Base-by-base conservation (phyloP, 2,329 filamentous ascomycete species). In the Exophiala viscosa region DNA sequence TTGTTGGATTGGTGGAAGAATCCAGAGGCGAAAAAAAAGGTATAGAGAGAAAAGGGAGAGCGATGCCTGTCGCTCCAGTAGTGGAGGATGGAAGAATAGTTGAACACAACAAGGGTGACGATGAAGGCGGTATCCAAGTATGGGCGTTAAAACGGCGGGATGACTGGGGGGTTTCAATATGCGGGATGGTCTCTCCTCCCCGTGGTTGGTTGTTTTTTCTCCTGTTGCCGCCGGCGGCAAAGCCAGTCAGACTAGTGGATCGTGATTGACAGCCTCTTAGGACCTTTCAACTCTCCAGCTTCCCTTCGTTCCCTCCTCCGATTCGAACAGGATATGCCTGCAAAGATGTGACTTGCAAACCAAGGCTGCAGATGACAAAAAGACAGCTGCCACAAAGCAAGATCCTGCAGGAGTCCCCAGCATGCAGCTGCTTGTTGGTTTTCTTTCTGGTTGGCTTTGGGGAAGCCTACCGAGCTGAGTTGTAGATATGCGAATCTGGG, bases 191-290 rank as follows among this genome's bases (percentile, higher is more conserved):
- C 32, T 33, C 36, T 42, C 32, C 39, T 31, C 17, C 17, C 8
- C 18, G 40, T 38, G n/a, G 43, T 20, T 20, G 40, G 36, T 47
- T 41, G 28, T n/a, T 28, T 47, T 49, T 47, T 10, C 34, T 52
- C 36, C 41, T 55, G 17, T 57, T 57, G 54, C 52, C 52, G 54
- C 55, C 51, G 42, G 54, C 51, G 52, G 57, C 54, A 57, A 55
- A 53, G 48, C 23, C 23, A 48, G 45, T 45, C 42, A 48, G 36
- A 17, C 23, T 20, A 39, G 33, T 48, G 48, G 41, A 41, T 41
- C 49, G 17, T 28, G 45, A 44, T 42, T 44, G 48, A 42, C 42
- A 40, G 28, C 15, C 15, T 32, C 18, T 18, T 18, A 39, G 36
- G 39, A 46, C 10, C 15, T 18, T 41, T 42, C 46, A 53, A 32